Conservation (phyloP, 202 grass and related monocot species). For the Panicum virgatum region DNA sequence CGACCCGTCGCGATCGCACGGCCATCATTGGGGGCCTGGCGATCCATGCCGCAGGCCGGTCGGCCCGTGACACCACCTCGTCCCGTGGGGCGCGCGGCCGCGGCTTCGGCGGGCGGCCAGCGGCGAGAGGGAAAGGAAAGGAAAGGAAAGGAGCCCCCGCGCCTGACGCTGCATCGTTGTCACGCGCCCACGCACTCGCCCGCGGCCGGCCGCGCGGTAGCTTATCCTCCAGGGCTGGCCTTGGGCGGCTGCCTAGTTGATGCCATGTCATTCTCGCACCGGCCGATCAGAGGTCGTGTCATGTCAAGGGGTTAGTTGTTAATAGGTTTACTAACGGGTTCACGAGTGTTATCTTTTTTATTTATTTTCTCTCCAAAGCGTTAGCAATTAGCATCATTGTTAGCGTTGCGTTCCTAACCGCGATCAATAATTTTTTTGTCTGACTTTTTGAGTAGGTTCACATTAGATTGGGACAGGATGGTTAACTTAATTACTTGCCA, state of each 20-base stretch:
- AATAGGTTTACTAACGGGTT: not conserved
- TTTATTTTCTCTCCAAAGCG: no score
- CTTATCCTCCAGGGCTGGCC: not conserved
- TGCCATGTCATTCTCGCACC: slow-evolving; percentile 33
- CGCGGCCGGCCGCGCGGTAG: not conserved
- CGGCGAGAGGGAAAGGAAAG: not conserved
- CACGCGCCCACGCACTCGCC: not conserved
- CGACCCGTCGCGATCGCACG: not conserved
- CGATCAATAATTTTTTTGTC: not conserved
- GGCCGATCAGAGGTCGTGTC: not conserved
- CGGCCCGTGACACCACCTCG: no score
- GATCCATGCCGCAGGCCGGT: not conserved
- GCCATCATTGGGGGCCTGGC: not conserved
- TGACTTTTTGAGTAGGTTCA: not conserved
- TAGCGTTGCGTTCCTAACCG: not conserved
- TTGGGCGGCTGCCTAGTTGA: not conserved
- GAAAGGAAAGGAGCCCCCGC: not conserved
- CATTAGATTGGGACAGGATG: not conserved
- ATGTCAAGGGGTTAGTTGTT: not conserved
- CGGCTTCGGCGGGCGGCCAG: not conserved
- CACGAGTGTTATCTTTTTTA: not conserved
- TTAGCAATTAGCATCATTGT: no score
- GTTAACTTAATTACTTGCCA: no score
- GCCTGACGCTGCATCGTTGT: slow-evolving; percentile 14
- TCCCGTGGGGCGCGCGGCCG: no score